Conservation (phyloP, 805 yeast species). For the Clavispora santaluciae region DNA sequence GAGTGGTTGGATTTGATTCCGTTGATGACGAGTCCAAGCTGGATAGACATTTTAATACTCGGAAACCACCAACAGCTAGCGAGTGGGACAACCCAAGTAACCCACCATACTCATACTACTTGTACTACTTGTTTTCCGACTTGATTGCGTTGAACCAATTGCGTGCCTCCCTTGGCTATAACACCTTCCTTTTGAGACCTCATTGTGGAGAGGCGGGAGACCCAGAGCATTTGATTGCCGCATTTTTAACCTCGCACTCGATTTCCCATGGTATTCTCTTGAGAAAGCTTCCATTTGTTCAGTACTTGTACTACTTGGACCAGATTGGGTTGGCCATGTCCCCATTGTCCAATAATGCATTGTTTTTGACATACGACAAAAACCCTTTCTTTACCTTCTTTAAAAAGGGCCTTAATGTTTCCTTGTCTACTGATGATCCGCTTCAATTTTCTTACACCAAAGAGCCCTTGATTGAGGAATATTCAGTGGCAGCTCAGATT, state of each 20-base stretch:
- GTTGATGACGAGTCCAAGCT: constrained; percentile 96
- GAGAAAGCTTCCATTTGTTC: constrained; percentile 92
- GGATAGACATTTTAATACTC: constrained; percentile 70
- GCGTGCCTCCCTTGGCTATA: constrained; percentile 70
- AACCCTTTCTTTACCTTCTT: constrained; percentile 91
- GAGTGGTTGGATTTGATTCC: constrained; percentile 96
- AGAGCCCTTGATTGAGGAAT: constrained; percentile 96
- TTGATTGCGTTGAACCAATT: constrained; percentile 81
- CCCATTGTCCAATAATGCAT: constrained; percentile 93
- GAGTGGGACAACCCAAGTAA: constrained; percentile 74
- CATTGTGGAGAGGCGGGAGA: constrained; percentile 99
- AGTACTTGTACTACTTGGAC: constrained; percentile 86
- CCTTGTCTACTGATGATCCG: constrained; percentile 96
- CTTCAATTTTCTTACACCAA: constrained; percentile 94
- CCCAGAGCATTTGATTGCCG: constrained; percentile 90
- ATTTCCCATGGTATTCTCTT: constrained; percentile 93
- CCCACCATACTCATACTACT: constrained; percentile 97
- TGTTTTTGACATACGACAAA: constrained; percentile 92
- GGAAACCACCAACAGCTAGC: constrained; percentile 80
- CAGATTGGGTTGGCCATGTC: constrained; percentile 99
- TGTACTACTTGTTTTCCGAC: constrained; percentile 85
- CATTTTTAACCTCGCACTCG: constrained; percentile 84
- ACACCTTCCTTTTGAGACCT: constrained; percentile 92
- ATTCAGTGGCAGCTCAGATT: constrained; percentile 96
- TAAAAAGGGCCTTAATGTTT: constrained; percentile 89